phyloP scores from a whole-genome alignment of 768 basidiomycete species.

The Kwoniella europaea region DNA sequence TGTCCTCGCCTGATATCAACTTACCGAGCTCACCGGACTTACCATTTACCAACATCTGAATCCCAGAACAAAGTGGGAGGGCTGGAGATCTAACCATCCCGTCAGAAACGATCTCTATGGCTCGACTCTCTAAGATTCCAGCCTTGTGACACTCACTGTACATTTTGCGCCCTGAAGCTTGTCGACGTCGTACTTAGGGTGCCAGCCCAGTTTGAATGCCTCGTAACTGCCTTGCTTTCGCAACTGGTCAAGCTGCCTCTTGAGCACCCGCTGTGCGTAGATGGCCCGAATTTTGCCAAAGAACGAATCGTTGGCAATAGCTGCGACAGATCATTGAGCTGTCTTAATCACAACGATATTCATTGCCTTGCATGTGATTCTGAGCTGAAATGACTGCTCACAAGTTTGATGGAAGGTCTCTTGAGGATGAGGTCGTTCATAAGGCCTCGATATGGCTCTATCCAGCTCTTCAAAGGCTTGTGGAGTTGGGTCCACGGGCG shows the following conservation, averaged over 20 bases:
- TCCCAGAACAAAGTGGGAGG: slow-evolving; percentile 44
- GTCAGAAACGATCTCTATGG: background rate
- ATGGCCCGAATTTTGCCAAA: slow-evolving; percentile 36
- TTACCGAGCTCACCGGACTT: background rate
- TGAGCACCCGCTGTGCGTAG: slow-evolving; percentile 34
- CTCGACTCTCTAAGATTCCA: too few species aligned
- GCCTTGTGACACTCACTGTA: slow-evolving; percentile 17
- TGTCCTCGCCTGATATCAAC: background rate
- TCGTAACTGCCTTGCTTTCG: slow-evolving; percentile 42
- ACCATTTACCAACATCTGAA: slow-evolving; percentile 48
- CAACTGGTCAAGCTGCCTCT: slow-evolving; percentile 42
- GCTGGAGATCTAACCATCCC: background rate
- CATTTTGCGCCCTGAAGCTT: slow-evolving; percentile 21
- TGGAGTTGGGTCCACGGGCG: too few species aligned
- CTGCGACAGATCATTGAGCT: background rate
- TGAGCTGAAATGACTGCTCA: background rate
- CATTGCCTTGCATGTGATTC: too few species aligned
- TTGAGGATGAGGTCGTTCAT: slow-evolving; percentile 14
- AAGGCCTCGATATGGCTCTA: background rate
- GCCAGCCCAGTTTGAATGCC: slow-evolving; percentile 42
- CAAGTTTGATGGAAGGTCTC: slow-evolving; percentile 6
- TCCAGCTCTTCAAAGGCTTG: background rate
- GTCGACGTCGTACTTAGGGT: slow-evolving; percentile 35
- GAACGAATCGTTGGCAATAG: slow-evolving; percentile 32
- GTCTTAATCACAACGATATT: too few species aligned